Evolutionary conservation across 108 stramenopile genomes (phyloP).

Genomic region (Fistulifera pelliculosa): DNA sequence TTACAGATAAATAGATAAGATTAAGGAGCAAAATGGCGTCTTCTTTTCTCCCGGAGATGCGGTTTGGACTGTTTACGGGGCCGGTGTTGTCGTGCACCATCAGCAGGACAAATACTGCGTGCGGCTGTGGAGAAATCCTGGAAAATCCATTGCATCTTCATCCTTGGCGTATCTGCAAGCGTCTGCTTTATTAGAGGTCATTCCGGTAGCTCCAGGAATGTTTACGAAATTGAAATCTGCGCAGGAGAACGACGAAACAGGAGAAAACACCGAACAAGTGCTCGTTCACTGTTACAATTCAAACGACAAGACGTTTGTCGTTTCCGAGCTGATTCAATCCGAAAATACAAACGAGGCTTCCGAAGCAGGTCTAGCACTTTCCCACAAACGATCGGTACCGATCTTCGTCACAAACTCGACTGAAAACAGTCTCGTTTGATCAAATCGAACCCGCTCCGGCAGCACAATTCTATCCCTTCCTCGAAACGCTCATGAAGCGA

Average conservation of each 20-base stretch:
- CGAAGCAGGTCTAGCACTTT: no score
- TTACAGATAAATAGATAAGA: no score
- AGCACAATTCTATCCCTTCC: constrained; percentile 72
- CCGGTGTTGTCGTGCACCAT: constrained; percentile 39
- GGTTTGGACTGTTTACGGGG: constrained; percentile 63
- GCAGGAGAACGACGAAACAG: constrained; percentile 1
- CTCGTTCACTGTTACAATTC: constrained; percentile 7
- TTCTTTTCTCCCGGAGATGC: constrained; percentile 50
- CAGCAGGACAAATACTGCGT: constrained; percentile 1
- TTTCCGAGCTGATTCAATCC: background rate
- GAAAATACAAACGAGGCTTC: background rate
- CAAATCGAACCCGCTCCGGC: constrained; percentile 34
- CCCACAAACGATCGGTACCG: background rate
- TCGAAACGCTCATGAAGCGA: constrained; percentile 48
- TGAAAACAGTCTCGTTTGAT: background rate
- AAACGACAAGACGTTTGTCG: background rate
- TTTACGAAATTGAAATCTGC: constrained; percentile 22
- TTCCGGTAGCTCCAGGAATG: constrained; percentile 67
- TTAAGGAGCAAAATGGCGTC: background rate
- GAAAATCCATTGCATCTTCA: constrained; percentile 58
- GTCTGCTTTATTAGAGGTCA: constrained; percentile 8
- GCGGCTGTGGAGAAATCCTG: constrained; percentile 57
- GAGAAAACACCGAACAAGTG: background rate
- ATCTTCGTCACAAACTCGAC: background rate
- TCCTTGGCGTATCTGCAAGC: constrained; percentile 31